A percentile compares a stretch with the other conserved stretches of the same genome.
phyloP scores from a whole-genome alignment of 2,329 filamentous ascomycete genomes.

The Fusarium vanettenii region DNA sequence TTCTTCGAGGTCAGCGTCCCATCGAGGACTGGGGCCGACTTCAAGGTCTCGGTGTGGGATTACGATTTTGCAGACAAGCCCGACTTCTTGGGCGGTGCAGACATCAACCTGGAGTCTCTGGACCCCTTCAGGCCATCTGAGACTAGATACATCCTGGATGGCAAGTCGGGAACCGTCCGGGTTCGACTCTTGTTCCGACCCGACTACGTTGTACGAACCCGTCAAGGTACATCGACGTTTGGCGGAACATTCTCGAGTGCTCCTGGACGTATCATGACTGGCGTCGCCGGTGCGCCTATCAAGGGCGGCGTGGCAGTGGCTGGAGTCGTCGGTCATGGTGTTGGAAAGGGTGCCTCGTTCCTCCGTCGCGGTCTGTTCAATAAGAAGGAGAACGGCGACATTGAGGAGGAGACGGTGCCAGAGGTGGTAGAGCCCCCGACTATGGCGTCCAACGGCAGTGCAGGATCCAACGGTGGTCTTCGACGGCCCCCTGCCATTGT shows the following conservation, averaged over 20 bases:
- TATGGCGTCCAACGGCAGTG: constrained; percentile 48
- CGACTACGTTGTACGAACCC: constrained; percentile 85
- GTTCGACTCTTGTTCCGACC: constrained; percentile 92
- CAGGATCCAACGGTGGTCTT: constrained; percentile 52
- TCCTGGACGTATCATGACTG: constrained; percentile 87
- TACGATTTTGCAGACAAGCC: constrained; percentile 98
- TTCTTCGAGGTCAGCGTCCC: constrained; percentile 87
- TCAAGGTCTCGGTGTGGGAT: constrained; percentile 87
- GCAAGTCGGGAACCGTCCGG: constrained; percentile 86
- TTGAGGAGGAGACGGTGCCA: constrained; percentile 56
- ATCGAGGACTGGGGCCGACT: constrained; percentile 86
- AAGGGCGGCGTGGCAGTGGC: constrained; percentile 88
- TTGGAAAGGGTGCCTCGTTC: constrained; percentile 92
- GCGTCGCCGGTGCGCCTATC: constrained; percentile 87
- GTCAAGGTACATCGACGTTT: constrained; percentile 94
- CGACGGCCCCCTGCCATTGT: constrained; percentile 56
- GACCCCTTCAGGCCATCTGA: constrained; percentile 89
- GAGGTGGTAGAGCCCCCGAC: constrained; percentile 56
- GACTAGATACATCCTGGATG: constrained; percentile 80
- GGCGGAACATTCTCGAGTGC: constrained; percentile 86
- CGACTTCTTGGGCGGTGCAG: constrained; percentile 84
- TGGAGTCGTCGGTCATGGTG: constrained; percentile 77
- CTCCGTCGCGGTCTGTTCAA: constrained; percentile 85
- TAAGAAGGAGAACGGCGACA: constrained; percentile 74
- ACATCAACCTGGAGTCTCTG: constrained; percentile 80